Percentiles rank a stretch among this genome's conserved stretches.
Evolutionary conservation across 2,329 filamentous ascomycete species (phyloP).

Genomic region (Fusarium stilboides): DNA sequence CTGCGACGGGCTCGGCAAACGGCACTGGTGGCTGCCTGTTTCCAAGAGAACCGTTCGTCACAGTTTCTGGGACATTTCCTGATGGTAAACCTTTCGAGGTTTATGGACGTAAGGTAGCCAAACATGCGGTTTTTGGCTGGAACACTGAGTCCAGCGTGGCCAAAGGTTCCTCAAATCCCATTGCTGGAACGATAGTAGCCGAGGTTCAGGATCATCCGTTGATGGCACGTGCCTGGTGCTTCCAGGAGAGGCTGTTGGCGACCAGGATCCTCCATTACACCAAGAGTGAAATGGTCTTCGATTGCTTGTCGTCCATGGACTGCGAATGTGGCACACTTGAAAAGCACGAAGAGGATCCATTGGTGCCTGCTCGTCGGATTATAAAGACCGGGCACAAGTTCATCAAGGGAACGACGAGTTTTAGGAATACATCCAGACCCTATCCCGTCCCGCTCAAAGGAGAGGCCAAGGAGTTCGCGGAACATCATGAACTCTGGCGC

Average conservation of each 20-base stretch:
- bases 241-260: constrained; percentile 51
- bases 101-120: constrained; percentile 25
- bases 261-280: constrained; percentile 51
- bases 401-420: constrained; percentile 25
- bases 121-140: constrained; percentile 39
- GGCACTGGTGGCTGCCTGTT: constrained; percentile 44
- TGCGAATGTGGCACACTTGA: constrained; percentile 48
- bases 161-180: constrained; percentile 28
- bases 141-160: background rate
- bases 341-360: constrained; percentile 30
- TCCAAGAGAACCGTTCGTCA: constrained; percentile 24
- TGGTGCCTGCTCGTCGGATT: constrained; percentile 38
- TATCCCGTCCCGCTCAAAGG: background rate
- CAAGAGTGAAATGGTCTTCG: constrained; percentile 46
- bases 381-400: constrained; percentile 45
- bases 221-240: constrained; percentile 50
- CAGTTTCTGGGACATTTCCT: constrained; percentile 23
- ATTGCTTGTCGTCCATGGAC: constrained; percentile 42
- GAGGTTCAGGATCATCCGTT: constrained; percentile 37
- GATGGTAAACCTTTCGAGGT: constrained; percentile 31
- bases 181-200: background rate
- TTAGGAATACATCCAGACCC: background rate
- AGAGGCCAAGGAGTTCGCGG: constrained; percentile 14
- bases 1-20: constrained; percentile 44
- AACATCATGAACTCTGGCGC: constrained; percentile 44